These are phyloP conservation scores for Euphorbia celastroides DNA, from an alignment of 441 rosid species.

Conservation along the genomic window DNA sequence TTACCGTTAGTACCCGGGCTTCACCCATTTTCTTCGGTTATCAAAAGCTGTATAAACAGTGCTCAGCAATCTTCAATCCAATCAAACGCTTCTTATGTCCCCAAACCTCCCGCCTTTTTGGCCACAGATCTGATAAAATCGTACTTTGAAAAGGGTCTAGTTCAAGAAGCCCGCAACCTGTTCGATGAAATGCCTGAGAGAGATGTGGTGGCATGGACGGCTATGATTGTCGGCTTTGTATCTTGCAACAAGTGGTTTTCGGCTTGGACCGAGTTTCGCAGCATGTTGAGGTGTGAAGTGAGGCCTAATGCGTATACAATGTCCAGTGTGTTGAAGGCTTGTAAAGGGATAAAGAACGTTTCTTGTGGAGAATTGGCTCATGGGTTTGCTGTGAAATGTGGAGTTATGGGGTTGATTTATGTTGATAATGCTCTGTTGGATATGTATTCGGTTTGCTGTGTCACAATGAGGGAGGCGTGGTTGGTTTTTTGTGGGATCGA, in stretches of 20 bases:
- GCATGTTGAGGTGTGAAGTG: constrained; percentile 40
- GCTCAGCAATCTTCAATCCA: constrained; percentile 25
- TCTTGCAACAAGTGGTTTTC: constrained; percentile 31
- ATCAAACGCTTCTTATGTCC: constrained; percentile 19
- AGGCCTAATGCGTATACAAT: constrained; percentile 61
- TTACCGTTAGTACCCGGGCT: constrained; percentile 28
- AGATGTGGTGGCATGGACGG: constrained; percentile 83
- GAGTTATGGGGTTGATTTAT: constrained; percentile 52
- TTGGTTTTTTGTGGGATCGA: constrained; percentile 44
- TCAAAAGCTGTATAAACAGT: constrained; percentile 39
- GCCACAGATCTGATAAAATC: constrained; percentile 64
- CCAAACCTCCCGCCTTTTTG: constrained; percentile 50
- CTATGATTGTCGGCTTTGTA: constrained; percentile 69
- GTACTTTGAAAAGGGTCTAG: constrained; percentile 42
- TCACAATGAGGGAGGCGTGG: constrained; percentile 56
- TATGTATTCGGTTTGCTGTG: constrained; percentile 65
- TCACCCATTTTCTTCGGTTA: constrained; percentile 35
- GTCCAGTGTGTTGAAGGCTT: constrained; percentile 70
- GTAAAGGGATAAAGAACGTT: constrained; percentile 54
- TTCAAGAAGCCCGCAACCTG: constrained; percentile 61
- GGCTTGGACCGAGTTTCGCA: constrained; percentile 61
- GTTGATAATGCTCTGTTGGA: constrained; percentile 73
- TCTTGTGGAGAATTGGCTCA: constrained; percentile 55
- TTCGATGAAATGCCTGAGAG: constrained; percentile 87
- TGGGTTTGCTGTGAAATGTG: constrained; percentile 53